A percentile compares a stretch with the other conserved stretches of the same genome.
Evolutionary conservation across 2,329 filamentous ascomycete species (phyloP).

Genomic region (Gremmenia infestans): DNA sequence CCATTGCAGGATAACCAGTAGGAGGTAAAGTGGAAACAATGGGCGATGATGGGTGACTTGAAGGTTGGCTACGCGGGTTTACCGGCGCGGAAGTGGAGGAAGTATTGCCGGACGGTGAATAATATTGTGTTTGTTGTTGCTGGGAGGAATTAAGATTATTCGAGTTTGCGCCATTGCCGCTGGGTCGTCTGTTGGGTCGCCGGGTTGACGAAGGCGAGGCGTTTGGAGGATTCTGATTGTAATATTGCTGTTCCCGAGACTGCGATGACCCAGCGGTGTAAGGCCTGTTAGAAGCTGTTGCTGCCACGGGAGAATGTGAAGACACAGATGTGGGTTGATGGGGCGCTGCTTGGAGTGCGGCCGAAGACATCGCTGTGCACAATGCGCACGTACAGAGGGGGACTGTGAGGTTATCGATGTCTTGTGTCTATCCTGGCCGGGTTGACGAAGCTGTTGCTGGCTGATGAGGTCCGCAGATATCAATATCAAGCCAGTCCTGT

Average conservation of each 20-base stretch:
- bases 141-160: slow-evolving; percentile 18
- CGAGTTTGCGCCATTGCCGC: slow-evolving; percentile 41
- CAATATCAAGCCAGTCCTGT: slow-evolving; percentile 1
- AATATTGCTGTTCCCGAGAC: slow-evolving; percentile 48
- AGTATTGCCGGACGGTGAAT: slow-evolving; percentile 21
- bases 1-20: slow-evolving; percentile 28
- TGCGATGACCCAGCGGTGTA: slow-evolving; percentile 51
- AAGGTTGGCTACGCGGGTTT: slow-evolving; percentile 25
- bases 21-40: slow-evolving; percentile 40
- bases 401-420: slow-evolving; percentile 8
- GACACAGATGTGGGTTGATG: slow-evolving; percentile 46
- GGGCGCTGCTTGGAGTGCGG: slow-evolving; percentile 56
- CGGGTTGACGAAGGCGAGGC: slow-evolving; percentile 46
- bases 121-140: slow-evolving; percentile 25
- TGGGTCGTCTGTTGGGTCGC: slow-evolving; percentile 49
- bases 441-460: neutral
- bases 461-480: neutral
- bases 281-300: slow-evolving; percentile 45
- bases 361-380: slow-evolving; percentile 52
- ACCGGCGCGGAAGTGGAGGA: slow-evolving; percentile 15
- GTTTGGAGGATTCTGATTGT: slow-evolving; percentile 33
- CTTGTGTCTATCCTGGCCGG: neutral
- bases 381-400: slow-evolving; percentile 15
- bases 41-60: slow-evolving; percentile 29
- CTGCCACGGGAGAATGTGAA: slow-evolving; percentile 42